These are phyloP conservation scores for Rhizopogon salebrosus DNA, from an alignment of 768 basidiomycete genomes.

Conservation along the genomic window DNA sequence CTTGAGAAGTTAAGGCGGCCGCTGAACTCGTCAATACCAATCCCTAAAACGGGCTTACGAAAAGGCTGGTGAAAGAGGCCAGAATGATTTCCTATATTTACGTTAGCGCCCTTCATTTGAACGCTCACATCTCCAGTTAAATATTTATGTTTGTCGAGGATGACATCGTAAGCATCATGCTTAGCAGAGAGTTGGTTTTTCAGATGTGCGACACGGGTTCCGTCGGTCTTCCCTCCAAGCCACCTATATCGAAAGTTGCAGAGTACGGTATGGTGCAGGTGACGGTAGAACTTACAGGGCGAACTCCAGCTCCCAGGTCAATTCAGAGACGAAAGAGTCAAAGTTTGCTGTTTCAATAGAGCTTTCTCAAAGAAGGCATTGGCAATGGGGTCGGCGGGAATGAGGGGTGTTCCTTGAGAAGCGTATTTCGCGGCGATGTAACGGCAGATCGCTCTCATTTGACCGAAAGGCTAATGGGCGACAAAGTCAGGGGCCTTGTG, in stretches of 20 bases:
- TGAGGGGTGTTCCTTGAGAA: constrained; percentile 27
- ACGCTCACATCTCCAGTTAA: constrained; percentile 28
- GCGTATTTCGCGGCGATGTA: constrained; percentile 38
- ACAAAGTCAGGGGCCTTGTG: constrained; percentile 45
- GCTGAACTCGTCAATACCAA: constrained; percentile 11
- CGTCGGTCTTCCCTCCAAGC: constrained; percentile 27
- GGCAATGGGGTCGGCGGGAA: constrained; percentile 31
- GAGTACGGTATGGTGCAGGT: neutral
- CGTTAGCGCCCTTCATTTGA: neutral
- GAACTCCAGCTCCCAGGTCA: constrained; percentile 42
- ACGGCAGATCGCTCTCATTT: constrained; percentile 39
- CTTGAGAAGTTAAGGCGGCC: constrained; percentile 16
- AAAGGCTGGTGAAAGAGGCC: constrained; percentile 18
- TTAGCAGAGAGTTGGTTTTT: constrained; percentile 26
- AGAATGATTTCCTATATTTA: constrained; percentile 12
- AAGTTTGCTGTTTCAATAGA: constrained; percentile 49
- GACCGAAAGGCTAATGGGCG: constrained; percentile 51
- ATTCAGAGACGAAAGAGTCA: constrained; percentile 34
- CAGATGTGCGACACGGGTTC: constrained; percentile 20
- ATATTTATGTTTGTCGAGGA: constrained; percentile 30
- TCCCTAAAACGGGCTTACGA: constrained; percentile 7
- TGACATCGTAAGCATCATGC: constrained; percentile 27
- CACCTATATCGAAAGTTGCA: neutral
- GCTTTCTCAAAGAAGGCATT: constrained; percentile 48
- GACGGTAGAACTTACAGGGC: constrained; percentile 32